Evolutionary conservation across 352 stramenopile genomes (phyloP).

Genomic region (Globisporangium cystogenes): DNA sequence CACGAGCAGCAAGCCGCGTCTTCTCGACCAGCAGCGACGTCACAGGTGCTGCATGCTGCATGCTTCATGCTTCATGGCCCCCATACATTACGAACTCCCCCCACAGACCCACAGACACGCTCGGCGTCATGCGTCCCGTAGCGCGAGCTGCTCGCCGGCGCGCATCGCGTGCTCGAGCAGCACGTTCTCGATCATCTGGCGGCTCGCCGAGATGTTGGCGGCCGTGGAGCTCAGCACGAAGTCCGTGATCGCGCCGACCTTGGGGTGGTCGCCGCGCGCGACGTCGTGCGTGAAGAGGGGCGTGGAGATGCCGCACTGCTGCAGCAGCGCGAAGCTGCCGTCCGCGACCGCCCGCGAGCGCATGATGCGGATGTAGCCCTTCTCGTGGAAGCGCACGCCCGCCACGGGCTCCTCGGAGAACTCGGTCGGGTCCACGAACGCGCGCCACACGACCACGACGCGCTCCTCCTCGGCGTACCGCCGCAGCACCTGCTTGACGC

Average conservation of each 20-base stretch:
- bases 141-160: too few relatives aligned
- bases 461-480: slow-evolving; percentile 27
- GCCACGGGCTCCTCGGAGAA: slow-evolving; percentile 31
- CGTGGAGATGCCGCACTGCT: slow-evolving; percentile 40
- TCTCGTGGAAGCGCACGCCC: slow-evolving; percentile 34
- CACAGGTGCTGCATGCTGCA: too few relatives aligned
- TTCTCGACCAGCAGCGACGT: too few relatives aligned
- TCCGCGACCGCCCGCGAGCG: too few relatives aligned
- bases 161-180: slow-evolving; percentile 18
- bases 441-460: slow-evolving; percentile 33
- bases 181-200: slow-evolving; percentile 49
- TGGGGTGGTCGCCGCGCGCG: slow-evolving; percentile 5
- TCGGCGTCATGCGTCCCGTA: too few relatives aligned
- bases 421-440: slow-evolving; percentile 41
- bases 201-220: slow-evolving; percentile 27
- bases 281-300: slow-evolving; percentile 29
- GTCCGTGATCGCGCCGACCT: slow-evolving; percentile 27
- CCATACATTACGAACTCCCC: too few relatives aligned
- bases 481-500: slow-evolving; percentile 21
- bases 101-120: too few relatives aligned
- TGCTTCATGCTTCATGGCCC: too few relatives aligned
- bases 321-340: slow-evolving; percentile 24
- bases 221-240: slow-evolving; percentile 32
- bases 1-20: too few relatives aligned
- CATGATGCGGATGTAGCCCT: slow-evolving; percentile 52